phyloP scores from a whole-genome alignment of 2,329 filamentous ascomycete species.

The Bisporella sp. region DNA sequence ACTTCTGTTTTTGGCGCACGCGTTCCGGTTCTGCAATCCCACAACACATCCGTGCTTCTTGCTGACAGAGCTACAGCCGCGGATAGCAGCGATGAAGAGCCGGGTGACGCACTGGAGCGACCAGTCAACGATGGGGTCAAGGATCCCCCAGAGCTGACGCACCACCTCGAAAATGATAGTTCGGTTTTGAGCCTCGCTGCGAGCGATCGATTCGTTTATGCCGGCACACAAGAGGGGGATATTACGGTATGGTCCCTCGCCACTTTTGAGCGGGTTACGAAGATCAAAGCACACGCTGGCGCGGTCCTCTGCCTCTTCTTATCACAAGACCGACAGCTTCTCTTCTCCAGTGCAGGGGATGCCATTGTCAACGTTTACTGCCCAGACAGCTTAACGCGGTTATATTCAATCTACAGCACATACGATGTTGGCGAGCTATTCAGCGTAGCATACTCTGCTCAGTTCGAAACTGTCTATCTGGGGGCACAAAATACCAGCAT shows the following conservation, averaged over 20 bases:
- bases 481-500: conserved; percentile 93
- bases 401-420: conserved; percentile 86
- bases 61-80: no score
- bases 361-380: conserved; percentile 94
- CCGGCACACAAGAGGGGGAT: conserved; percentile 88
- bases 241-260: conserved; percentile 87
- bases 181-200: conserved; percentile 79
- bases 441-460: conserved; percentile 80
- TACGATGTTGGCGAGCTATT: conserved; percentile 96
- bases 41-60: no score
- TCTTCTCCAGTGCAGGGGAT: conserved; percentile 92
- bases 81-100: no score
- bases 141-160: conserved; percentile 54
- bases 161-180: conserved; percentile 69
- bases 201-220: conserved; percentile 76
- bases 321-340: conserved; percentile 61
- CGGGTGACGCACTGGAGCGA: no score
- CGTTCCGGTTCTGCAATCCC: no score
- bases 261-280: conserved; percentile 73
- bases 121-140: conserved; percentile 1
- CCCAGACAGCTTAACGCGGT: conserved; percentile 63
- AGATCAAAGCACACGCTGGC: conserved; percentile 83
- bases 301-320: conserved; percentile 83
- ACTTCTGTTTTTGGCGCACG: no score
- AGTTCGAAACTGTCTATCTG: conserved; percentile 76